Evolutionary conservation across 202 grass and related monocot species (phyloP).

Genomic region (Zizania palustris): DNA sequence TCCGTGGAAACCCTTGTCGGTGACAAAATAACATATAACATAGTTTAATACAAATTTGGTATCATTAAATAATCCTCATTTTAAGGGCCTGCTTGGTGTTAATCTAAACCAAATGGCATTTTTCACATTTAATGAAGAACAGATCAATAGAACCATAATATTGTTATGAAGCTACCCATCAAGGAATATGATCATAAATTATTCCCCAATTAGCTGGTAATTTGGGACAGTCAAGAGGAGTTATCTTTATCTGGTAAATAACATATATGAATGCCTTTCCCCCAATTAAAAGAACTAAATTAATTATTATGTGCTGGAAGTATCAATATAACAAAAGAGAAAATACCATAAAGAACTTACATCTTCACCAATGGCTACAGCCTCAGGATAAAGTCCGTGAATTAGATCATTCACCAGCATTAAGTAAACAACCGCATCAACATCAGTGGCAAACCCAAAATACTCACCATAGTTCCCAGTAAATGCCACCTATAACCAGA

Average conservation of each 20-base stretch:
- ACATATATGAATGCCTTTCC: background rate
- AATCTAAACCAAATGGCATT: conserved; percentile 14
- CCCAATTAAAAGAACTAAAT: conserved; percentile 8
- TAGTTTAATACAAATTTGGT: background rate
- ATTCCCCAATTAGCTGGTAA: background rate
- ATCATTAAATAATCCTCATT: conserved; percentile 16
- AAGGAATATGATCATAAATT: background rate
- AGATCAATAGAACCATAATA: conserved; percentile 28
- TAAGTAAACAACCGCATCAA: conserved; percentile 91
- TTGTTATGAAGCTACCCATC: conserved; percentile 22
- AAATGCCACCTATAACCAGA: conserved; percentile 68
- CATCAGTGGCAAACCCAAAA: conserved; percentile 94
- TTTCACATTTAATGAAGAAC: background rate
- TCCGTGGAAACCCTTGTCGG: no score
- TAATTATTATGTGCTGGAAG: background rate
- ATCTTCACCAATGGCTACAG: conserved; percentile 91
- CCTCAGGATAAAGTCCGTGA: conserved; percentile 82
- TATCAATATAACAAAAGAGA: background rate
- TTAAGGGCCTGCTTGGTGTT: background rate
- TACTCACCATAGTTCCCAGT: conserved; percentile 95
- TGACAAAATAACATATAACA: conserved; percentile 8
- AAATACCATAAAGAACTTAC: conserved; percentile 55
- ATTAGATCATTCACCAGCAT: conserved; percentile 98
- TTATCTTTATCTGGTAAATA: conserved; percentile 10
- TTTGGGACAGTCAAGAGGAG: background rate